Conservation (phyloP, 2,329 filamentous ascomycete genomes). For the Onygenales sp. region DNA sequence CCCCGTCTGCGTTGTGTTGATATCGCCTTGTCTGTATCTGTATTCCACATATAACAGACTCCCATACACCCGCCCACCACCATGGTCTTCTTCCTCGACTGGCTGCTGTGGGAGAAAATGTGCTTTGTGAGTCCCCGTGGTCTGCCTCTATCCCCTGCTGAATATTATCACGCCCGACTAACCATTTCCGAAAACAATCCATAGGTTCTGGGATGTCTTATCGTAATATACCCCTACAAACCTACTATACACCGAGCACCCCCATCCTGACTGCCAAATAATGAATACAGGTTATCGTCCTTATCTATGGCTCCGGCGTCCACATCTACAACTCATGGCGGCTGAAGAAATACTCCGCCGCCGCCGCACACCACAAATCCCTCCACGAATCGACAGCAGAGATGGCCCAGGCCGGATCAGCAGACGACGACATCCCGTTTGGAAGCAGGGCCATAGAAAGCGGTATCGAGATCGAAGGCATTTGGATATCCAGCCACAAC, state of each 20-base stretch:
- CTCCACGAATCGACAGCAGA: constrained; percentile 43
- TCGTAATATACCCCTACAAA: constrained; percentile 36
- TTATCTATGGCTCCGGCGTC: constrained; percentile 58
- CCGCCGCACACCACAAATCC: constrained; percentile 57
- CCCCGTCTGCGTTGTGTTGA: no score
- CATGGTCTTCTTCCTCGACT: constrained; percentile 53
- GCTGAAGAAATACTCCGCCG: constrained; percentile 51
- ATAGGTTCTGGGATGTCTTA: constrained; percentile 65
- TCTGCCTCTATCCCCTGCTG: constrained; percentile 12
- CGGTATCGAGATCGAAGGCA: constrained; percentile 74
- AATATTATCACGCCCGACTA: constrained; percentile 8
- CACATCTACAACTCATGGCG: constrained; percentile 47
- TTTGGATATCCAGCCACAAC: constrained; percentile 57
- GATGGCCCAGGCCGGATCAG: constrained; percentile 36
- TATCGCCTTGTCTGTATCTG: no score
- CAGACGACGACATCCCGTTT: constrained; percentile 62
- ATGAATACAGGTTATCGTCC: constrained; percentile 46
- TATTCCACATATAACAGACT: not conserved
- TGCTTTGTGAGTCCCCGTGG: constrained; percentile 61
- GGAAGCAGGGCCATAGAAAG: constrained; percentile 77
- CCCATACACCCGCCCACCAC: constrained; percentile 1
- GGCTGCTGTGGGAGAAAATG: constrained; percentile 83
- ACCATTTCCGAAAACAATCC: constrained; percentile 6
- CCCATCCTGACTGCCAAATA: constrained; percentile 2
- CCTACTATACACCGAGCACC: not conserved